Evolutionary conservation across 371 early-diverging fungal species (phyloP).

Genomic region (Synchytrium microbalum): DNA sequence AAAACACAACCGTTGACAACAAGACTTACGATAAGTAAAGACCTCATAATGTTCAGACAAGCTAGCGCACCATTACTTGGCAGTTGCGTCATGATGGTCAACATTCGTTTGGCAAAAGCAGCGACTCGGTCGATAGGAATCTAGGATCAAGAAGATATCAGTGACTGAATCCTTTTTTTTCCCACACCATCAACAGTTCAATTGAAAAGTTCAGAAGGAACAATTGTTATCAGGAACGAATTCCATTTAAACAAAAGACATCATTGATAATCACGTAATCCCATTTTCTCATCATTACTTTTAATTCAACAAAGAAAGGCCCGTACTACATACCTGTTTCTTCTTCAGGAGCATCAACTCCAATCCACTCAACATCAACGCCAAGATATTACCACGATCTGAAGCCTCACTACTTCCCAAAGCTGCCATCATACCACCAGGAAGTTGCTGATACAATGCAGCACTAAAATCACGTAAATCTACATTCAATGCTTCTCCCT

Average conservation of each 20-base stretch:
- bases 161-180: neutral
- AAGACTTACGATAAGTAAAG: slow-evolving; percentile 28
- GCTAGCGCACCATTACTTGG: slow-evolving; percentile 53
- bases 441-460: slow-evolving; percentile 68
- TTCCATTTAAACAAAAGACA: slow-evolving; percentile 8
- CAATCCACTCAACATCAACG: slow-evolving; percentile 64
- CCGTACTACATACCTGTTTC: slow-evolving; percentile 45
- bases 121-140: slow-evolving; percentile 64
- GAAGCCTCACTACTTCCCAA: slow-evolving; percentile 19
- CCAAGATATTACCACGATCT: slow-evolving; percentile 20
- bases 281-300: slow-evolving; percentile 8
- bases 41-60: slow-evolving; percentile 42
- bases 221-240: slow-evolving; percentile 8
- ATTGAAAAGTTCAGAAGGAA: slow-evolving; percentile 15
- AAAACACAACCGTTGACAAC: too few relatives aligned
- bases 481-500: slow-evolving; percentile 75
- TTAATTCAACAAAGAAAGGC: neutral
- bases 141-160: slow-evolving; percentile 17
- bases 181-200: neutral
- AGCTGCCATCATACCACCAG: slow-evolving; percentile 31
- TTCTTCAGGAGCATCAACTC: slow-evolving; percentile 75
- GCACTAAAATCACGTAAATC: slow-evolving; percentile 80
- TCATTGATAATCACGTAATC: slow-evolving; percentile 10
- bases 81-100: slow-evolving; percentile 47
- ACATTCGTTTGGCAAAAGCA: slow-evolving; percentile 53